These are phyloP conservation scores for Hyphopichia khmerensis DNA, from an alignment of 1,139 yeast genomes.

Conservation along the genomic window DNA sequence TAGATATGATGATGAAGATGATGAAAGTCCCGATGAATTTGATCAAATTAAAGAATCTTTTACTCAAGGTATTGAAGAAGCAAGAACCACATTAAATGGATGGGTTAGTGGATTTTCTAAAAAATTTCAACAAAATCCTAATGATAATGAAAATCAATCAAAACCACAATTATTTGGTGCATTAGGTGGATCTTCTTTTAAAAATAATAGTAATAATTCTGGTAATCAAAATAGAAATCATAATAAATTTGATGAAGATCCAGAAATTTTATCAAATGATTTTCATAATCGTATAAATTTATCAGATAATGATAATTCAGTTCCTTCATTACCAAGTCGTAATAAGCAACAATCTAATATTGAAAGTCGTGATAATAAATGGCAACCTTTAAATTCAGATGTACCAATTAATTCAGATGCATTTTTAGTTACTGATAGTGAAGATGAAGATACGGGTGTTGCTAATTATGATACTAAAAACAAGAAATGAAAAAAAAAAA, in stretches of 20 bases:
- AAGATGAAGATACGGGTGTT: conserved; percentile 53
- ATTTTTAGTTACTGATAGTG: conserved; percentile 76
- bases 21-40: conserved; percentile 62
- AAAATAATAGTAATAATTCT: conserved; percentile 9
- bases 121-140: conserved; percentile 35
- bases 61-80: conserved; percentile 79
- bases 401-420: conserved; percentile 68
- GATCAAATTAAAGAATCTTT: conserved; percentile 71
- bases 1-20: conserved; percentile 36
- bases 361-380: conserved; percentile 19
- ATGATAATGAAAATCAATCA: background rate
- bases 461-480: background rate
- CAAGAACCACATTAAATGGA: conserved; percentile 71
- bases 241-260: conserved; percentile 52
- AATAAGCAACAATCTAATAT: conserved; percentile 9
- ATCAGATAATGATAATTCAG: conserved; percentile 42
- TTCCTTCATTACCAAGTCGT: conserved; percentile 44
- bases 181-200: conserved; percentile 45
- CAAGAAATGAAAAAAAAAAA: background rate
- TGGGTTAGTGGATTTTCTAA: conserved; percentile 80
- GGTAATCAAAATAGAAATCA: conserved; percentile 26
- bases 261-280: conserved; percentile 51
- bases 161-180: conserved; percentile 47
- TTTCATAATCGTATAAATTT: conserved; percentile 55
- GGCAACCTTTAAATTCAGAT: conserved; percentile 62